phyloP scores from a whole-genome alignment of 345 rosid genomes.

The Camelina laxa region DNA sequence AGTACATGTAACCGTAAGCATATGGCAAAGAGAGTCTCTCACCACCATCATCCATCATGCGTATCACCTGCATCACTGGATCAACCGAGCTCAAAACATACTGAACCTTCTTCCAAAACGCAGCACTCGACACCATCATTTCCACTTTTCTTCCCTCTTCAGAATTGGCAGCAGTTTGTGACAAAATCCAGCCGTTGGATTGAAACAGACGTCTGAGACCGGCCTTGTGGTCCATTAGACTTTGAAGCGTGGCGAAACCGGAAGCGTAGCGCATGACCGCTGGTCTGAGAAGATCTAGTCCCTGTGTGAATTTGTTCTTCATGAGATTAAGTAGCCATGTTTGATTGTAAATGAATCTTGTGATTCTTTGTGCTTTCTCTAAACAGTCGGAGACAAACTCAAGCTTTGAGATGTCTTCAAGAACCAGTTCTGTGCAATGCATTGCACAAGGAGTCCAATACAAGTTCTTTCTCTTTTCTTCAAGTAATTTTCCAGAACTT shows the following conservation, averaged over 20 bases:
- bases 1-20: conserved; percentile 63
- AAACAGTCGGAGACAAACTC: conserved; percentile 67
- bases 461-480: conserved; percentile 71
- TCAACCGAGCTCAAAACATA: conserved; percentile 66
- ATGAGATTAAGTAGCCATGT: conserved; percentile 63
- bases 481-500: conserved; percentile 80
- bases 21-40: conserved; percentile 57
- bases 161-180: conserved; percentile 49
- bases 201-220: conserved; percentile 70
- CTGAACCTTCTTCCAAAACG: conserved; percentile 80
- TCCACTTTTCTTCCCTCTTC: conserved; percentile 73
- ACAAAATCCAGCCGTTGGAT: conserved; percentile 69
- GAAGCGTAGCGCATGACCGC: conserved; percentile 55
- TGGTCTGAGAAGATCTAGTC: conserved; percentile 69
- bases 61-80: conserved; percentile 66
- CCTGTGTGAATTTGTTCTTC: conserved; percentile 72
- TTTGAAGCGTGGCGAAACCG: conserved; percentile 60
- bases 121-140: conserved; percentile 54
- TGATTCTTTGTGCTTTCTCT: conserved; percentile 63
- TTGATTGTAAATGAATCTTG: conserved; percentile 64
- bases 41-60: conserved; percentile 49
- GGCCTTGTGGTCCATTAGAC: conserved; percentile 62
- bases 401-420: conserved; percentile 67
- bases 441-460: conserved; percentile 86
- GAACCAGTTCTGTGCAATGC: conserved; percentile 64